Evolutionary conservation across 805 yeast species (phyloP), one percentile per base, ranked within the genome.

Genomic region (Nakazawaea peltata): DNA sequence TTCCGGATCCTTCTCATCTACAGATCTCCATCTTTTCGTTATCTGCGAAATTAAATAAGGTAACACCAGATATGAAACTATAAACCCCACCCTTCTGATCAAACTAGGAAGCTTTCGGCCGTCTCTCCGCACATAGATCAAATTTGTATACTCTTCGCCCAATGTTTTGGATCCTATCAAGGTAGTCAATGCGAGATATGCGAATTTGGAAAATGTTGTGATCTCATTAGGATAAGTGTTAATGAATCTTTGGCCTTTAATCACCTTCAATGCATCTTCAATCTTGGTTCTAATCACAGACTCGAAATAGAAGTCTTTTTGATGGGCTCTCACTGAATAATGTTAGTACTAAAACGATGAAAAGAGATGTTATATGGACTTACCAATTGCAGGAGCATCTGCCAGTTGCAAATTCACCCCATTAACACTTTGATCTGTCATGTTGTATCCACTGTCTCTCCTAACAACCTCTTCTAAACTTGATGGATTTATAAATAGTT

Each of bases 131-230:
- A 81, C 85, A 49, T 82, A 81, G 6, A 75, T 56, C 36, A 85
- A 58, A 54, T 90, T 95, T 11, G 87, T 87, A 56, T 90, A 90
- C 57, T 90, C 97, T 52, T 90, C 97, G 1, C 98, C 98, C 19
- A 92, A 59, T 0, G 97, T 90, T 36, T 90, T 67, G 2, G 83
- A 72, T 0, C 90, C 90, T 4, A 73, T 40, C 11, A 81, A 57
- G 0, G 96, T 88, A 0, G 97, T 90, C 16, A 84, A 57, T 2
- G 69, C 54, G n/a, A 85, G 61, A 50, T 90, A 90, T 0, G 79
- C 29, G 1, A 78, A 53, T 34, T 77, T 77, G 8, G 81, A 72
- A 2, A 64, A 51, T 0, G 74, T 67, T 1, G 77, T 59, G 11
- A 87, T 63, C 45, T 79, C 84, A 29, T 72, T 69, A 2, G 81